phyloP scores from a whole-genome alignment of 202 grass and related monocot species.

The Dendrocalamus latiflorus region DNA sequence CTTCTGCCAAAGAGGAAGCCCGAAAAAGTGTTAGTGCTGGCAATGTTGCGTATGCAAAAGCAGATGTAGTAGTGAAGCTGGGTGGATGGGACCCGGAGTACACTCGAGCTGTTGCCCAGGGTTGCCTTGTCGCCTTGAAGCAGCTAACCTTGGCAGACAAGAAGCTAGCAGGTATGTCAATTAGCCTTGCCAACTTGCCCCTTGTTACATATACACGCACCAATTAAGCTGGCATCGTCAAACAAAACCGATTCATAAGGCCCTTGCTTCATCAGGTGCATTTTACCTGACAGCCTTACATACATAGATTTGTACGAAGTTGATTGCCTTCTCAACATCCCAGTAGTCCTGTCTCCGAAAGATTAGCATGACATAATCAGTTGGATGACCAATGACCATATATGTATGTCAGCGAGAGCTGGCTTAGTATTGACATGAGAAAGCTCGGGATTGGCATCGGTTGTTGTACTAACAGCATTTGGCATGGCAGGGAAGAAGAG shows the following conservation, averaged over 20 bases:
- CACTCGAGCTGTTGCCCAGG: slow-evolving; percentile 74
- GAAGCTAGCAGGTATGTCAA: slow-evolving; percentile 65
- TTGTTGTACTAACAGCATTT: not conserved
- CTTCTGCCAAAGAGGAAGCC: slow-evolving; percentile 75
- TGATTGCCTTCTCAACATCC: no score
- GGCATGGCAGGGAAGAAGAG: slow-evolving; percentile 81
- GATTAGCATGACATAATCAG: not conserved
- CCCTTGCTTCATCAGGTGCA: no score
- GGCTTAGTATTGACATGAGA: no score
- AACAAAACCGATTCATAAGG: no score
- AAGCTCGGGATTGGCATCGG: not conserved
- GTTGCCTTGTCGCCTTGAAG: slow-evolving; percentile 86
- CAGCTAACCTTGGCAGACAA: slow-evolving; percentile 80
- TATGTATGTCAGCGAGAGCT: no score
- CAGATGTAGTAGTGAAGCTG: slow-evolving; percentile 84
- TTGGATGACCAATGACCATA: no score
- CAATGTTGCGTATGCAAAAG: slow-evolving; percentile 65
- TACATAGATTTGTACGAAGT: no score
- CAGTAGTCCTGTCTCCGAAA: not conserved
- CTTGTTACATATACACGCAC: not conserved
- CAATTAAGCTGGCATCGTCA: not conserved
- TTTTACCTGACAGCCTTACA: no score
- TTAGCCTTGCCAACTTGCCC: not conserved
- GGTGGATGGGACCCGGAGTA: slow-evolving; percentile 71
- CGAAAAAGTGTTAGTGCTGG: slow-evolving; percentile 51